phyloP scores from a whole-genome alignment of 805 yeast genomes.

The Yarrowia porcina region DNA sequence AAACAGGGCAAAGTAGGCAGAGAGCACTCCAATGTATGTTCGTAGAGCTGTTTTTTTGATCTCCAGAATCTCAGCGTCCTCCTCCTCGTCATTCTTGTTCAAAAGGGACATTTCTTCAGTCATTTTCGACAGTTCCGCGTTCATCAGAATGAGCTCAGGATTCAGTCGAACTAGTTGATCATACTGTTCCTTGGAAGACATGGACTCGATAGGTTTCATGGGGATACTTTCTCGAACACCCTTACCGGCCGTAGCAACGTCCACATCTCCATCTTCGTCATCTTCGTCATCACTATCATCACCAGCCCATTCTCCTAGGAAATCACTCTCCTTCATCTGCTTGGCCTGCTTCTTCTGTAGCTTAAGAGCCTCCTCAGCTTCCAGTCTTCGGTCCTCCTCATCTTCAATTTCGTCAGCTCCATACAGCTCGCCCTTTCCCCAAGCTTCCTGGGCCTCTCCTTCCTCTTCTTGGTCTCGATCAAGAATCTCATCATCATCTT shows the following conservation, averaged over 20 bases:
- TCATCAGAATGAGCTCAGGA: slow-evolving; percentile 81
- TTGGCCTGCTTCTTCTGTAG: slow-evolving; percentile 77
- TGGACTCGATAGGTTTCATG: slow-evolving; percentile 35
- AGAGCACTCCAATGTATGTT: slow-evolving; percentile 73
- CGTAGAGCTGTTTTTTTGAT: slow-evolving; percentile 68
- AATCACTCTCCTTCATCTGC: slow-evolving; percentile 45
- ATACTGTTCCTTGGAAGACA: slow-evolving; percentile 46
- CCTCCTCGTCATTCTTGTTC: slow-evolving; percentile 18
- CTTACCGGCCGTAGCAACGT: slow-evolving; percentile 71
- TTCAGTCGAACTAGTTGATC: slow-evolving; percentile 53
- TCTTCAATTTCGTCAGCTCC: slow-evolving; percentile 68
- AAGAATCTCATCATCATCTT: slow-evolving; percentile 36
- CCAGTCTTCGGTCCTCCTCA: slow-evolving; percentile 69
- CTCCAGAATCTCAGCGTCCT: slow-evolving; percentile 28
- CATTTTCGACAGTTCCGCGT: slow-evolving; percentile 56
- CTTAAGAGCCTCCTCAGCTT: slow-evolving; percentile 84
- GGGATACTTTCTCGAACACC: slow-evolving; percentile 42
- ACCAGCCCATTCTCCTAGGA: slow-evolving; percentile 45
- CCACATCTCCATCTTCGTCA: slow-evolving; percentile 60
- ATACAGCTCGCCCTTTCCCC: slow-evolving; percentile 41
- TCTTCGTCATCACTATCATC: slow-evolving; percentile 64
- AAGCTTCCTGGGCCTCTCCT: slow-evolving; percentile 28
- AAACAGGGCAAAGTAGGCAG: slow-evolving; percentile 75
- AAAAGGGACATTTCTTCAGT: slow-evolving; percentile 33
- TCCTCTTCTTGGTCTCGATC: slow-evolving; percentile 32